Percentiles rank a stretch among this genome's conserved stretches.
These are phyloP conservation scores for Ogataea parapolymorpha DNA, from an alignment of 805 yeast genomes.

Conservation along the genomic window DNA sequence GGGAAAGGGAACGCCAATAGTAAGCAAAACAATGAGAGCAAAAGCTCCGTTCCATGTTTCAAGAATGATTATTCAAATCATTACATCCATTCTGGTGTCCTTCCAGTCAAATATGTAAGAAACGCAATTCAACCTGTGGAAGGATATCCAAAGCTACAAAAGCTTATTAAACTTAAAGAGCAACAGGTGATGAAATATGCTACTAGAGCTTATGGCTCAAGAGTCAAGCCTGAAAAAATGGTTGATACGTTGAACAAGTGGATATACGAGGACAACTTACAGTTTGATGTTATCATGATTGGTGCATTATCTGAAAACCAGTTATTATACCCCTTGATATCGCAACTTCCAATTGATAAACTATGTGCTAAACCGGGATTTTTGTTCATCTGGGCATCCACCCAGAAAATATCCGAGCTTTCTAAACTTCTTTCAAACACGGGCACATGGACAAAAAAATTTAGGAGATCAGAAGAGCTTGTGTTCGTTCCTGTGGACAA, in stretches of 20 bases:
- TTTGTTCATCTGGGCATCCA: slow-evolving; percentile 83
- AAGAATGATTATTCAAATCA: slow-evolving; percentile 75
- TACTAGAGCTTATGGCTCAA: slow-evolving; percentile 62
- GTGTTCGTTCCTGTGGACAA: slow-evolving; percentile 74
- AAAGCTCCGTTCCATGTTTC: slow-evolving; percentile 20
- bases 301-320: slow-evolving; percentile 81
- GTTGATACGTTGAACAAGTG: slow-evolving; percentile 56
- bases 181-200: slow-evolving; percentile 53
- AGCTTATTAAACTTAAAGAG: slow-evolving; percentile 61
- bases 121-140: slow-evolving; percentile 65
- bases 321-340: slow-evolving; percentile 57
- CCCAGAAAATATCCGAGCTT: slow-evolving; percentile 64
- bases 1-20: slow-evolving; percentile 7
- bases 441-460: slow-evolving; percentile 50
- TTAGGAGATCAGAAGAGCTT: slow-evolving; percentile 86
- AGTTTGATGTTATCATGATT: slow-evolving; percentile 89
- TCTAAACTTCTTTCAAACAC: slow-evolving; percentile 43
- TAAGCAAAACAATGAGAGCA: slow-evolving; percentile 11
- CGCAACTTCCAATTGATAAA: slow-evolving; percentile 65
- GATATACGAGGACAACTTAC: slow-evolving; percentile 54
- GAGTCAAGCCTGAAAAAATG: slow-evolving; percentile 51
- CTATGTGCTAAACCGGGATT: slow-evolving; percentile 84
- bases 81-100: slow-evolving; percentile 57
- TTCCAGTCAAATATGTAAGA: slow-evolving; percentile 63
- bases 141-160: slow-evolving; percentile 84